Evolutionary conservation across 2,329 filamentous ascomycete genomes (phyloP).

Genomic region (Ceratocystis harringtonii): DNA sequence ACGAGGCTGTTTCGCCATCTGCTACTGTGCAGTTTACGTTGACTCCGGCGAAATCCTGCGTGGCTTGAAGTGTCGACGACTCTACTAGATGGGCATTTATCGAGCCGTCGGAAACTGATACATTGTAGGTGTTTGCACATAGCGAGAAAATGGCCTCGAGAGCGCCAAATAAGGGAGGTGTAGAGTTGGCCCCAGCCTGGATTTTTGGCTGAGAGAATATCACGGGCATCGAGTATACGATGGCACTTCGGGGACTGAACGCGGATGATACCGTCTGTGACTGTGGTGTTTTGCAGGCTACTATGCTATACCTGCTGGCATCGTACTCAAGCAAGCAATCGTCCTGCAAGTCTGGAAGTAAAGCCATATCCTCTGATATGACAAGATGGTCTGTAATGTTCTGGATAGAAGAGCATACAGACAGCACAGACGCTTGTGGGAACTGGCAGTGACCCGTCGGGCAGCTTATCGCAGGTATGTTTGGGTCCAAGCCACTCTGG

Average conservation of each 20-base stretch:
- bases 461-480: slow-evolving; percentile 5
- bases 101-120: slow-evolving; percentile 1
- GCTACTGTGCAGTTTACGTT: slow-evolving; percentile 12
- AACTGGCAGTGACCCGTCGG: slow-evolving; percentile 19
- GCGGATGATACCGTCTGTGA: slow-evolving; percentile 19
- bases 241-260: slow-evolving; percentile 18
- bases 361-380: slow-evolving; percentile 10
- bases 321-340: slow-evolving; percentile 11
- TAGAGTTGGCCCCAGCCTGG: not conserved
- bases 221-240: slow-evolving; percentile 22
- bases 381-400: slow-evolving; percentile 20
- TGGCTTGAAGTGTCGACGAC: not conserved
- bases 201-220: slow-evolving; percentile 21
- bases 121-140: slow-evolving; percentile 22
- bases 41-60: not conserved
- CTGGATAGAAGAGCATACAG: slow-evolving; percentile 20
- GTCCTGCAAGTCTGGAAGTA: slow-evolving; percentile 16
- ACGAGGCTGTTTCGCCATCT: not conserved
- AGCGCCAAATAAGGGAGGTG: slow-evolving; percentile 19
- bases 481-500: not conserved
- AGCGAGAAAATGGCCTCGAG: slow-evolving; percentile 23
- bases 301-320: slow-evolving; percentile 2
- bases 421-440: slow-evolving; percentile 19
- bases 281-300: slow-evolving; percentile 17
- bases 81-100: not conserved